phyloP scores from a whole-genome alignment of 192 early-diverging fungal species.

The Rhizoclosmatium sp. region DNA sequence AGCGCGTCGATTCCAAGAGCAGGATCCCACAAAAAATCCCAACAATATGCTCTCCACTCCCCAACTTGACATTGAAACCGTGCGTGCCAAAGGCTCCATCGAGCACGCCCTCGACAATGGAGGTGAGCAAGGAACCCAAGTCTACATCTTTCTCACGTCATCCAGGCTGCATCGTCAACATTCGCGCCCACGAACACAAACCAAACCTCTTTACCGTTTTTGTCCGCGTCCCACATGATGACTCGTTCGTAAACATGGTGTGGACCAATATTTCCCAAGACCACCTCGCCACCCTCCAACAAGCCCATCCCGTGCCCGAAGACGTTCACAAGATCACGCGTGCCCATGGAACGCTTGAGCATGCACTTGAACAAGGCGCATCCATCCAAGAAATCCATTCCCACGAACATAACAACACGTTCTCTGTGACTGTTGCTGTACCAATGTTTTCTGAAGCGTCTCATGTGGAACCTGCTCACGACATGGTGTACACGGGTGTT shows the following conservation, averaged over 20 bases:
- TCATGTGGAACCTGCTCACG: not conserved
- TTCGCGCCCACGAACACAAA: not conserved
- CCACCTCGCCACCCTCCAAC: not conserved
- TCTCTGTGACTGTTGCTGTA: conserved; percentile 27
- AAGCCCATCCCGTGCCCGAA: not conserved
- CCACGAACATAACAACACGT: conserved; percentile 25
- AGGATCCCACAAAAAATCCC: not conserved
- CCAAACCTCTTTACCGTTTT: not conserved
- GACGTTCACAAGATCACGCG: not conserved
- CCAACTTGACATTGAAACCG: not conserved
- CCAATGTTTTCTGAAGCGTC: not conserved
- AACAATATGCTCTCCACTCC: not conserved
- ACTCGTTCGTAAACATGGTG: not conserved
- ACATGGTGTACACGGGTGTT: conserved; percentile 27
- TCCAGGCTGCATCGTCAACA: not conserved
- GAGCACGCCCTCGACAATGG: conserved; percentile 4
- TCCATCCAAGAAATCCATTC: conserved; percentile 4
- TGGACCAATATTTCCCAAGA: not conserved
- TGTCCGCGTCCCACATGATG: not conserved
- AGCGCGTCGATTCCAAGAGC: too few species aligned
- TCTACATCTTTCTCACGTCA: too few species aligned
- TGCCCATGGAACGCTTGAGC: conserved; percentile 11
- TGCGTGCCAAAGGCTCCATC: conserved; percentile 12
- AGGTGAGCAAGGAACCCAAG: not conserved
- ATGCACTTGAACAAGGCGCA: conserved; percentile 13